phyloP scores from a whole-genome alignment of 768 basidiomycete genomes.

The Terana coerulea region DNA sequence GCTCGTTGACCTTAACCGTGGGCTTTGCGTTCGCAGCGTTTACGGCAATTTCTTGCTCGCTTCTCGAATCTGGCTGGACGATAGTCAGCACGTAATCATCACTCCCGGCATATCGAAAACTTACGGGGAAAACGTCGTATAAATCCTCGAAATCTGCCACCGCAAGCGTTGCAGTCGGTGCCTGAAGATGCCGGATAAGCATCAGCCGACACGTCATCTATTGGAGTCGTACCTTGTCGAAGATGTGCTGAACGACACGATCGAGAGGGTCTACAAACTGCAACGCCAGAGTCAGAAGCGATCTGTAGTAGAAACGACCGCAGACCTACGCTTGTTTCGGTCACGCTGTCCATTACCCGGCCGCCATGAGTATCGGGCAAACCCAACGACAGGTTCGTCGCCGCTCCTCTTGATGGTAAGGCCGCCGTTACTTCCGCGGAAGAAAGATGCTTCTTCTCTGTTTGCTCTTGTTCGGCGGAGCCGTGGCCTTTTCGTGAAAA shows the following conservation, averaged over 20 bases:
- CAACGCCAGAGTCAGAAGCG: background rate
- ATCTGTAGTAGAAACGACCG: background rate
- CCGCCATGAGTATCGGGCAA: no score
- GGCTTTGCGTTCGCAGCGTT: no score
- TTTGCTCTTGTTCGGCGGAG: background rate
- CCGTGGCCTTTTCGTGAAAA: background rate
- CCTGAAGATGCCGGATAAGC: background rate
- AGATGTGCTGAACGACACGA: background rate
- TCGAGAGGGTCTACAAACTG: background rate
- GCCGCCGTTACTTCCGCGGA: background rate
- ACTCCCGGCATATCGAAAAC: background rate
- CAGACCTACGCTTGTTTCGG: background rate
- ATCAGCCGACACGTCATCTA: background rate
- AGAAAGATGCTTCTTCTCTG: background rate
- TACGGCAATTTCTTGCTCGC: no score
- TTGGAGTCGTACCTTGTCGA: no score
- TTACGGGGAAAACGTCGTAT: background rate
- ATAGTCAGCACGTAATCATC: background rate
- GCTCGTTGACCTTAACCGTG: no score
- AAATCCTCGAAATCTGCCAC: background rate
- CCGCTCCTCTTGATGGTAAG: no score
- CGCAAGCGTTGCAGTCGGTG: background rate
- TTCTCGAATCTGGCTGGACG: no score
- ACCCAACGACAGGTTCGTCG: no score
- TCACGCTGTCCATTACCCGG: background rate